Base-by-base conservation (phyloP, 306 rosid genomes). In the Cucurbita moschata region DNA sequence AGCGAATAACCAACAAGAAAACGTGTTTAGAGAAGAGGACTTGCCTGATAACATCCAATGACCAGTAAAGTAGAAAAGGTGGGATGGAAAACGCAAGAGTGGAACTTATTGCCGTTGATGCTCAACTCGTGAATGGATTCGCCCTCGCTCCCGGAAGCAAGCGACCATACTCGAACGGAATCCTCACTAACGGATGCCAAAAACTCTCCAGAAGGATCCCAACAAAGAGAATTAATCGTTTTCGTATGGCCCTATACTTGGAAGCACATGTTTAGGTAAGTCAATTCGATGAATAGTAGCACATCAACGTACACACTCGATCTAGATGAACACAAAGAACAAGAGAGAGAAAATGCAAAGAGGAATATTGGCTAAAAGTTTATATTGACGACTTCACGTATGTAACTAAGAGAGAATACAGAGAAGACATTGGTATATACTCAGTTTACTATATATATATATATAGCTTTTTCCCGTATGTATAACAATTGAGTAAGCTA, bases 161-260 rank as follows among this genome's bases (percentile, higher is more conserved):
- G 86, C 12, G 82, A 75, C 99, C 97, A 94, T 47, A 94, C 97
- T 82, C 90, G 83, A 71, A 94, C 99, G 9, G 91, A 94, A 76
- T 94, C 99, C 87, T 94, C 97, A 26, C 99, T 94, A 51, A 91
- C 91, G 14, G 99, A 94, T 76, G 99, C 99, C 56, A 94, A 83
- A 72, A 82, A 87, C 77, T 89, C 96, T 11, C 99, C 99, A 38
- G 96, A 84, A n/a, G 92, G 96, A 77, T 91, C 90, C 99, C 99
- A 94, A 75, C 95, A 89, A 72, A 94, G 92, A 23, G 89, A 94
- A 67, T 80, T 74, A 65, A 94, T 64, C 13, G 83, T 77, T 81
- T 91, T 91, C 23, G 89, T 79, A 77, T 91, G 99, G 55, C 97
- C 99, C 99, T 94, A 47, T 58, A 83, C 72, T 73, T 77, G 68